Evolutionary conservation across 768 basidiomycete species (phyloP).

Genomic region (Amanita subjunquillea): DNA sequence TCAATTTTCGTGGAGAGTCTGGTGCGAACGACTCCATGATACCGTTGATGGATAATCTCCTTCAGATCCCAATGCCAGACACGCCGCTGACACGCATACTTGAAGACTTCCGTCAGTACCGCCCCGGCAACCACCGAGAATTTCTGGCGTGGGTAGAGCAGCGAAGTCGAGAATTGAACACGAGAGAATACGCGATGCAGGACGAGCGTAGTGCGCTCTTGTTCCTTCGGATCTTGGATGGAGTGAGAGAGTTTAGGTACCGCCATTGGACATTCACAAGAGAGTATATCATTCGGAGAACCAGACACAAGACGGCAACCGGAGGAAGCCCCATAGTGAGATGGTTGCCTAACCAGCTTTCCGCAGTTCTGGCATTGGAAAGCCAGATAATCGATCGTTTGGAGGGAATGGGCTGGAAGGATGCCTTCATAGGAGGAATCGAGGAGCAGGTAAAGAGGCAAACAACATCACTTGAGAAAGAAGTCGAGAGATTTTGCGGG

Average conservation of each 20-base stretch:
- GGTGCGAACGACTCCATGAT: conserved; percentile 22
- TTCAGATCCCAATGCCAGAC: conserved; percentile 11
- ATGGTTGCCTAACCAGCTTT: conserved; percentile 3
- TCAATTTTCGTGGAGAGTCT: conserved; percentile 21
- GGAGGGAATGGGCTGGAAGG: neutral
- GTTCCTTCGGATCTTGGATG: conserved; percentile 16
- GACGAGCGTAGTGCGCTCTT: conserved; percentile 10
- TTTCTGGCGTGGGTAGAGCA: conserved; percentile 16
- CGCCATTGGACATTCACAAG: conserved; percentile 24
- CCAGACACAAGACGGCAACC: conserved; percentile 17
- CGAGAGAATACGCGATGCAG: conserved; percentile 14
- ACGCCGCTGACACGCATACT: conserved; percentile 19
- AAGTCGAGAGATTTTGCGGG: neutral
- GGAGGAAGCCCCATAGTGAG: conserved; percentile 16
- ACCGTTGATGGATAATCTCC: conserved; percentile 22
- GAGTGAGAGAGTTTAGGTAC: conserved; percentile 16
- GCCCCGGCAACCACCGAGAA: conserved; percentile 13
- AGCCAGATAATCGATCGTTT: neutral
- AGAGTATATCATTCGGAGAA: conserved; percentile 20
- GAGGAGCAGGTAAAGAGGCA: neutral
- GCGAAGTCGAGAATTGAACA: conserved; percentile 7
- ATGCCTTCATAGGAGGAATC: neutral
- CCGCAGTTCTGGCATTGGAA: neutral
- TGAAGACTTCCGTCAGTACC: conserved; percentile 19
- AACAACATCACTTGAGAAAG: neutral